phyloP scores from a whole-genome alignment of 768 basidiomycete species.

The Kwoniella sp. region DNA sequence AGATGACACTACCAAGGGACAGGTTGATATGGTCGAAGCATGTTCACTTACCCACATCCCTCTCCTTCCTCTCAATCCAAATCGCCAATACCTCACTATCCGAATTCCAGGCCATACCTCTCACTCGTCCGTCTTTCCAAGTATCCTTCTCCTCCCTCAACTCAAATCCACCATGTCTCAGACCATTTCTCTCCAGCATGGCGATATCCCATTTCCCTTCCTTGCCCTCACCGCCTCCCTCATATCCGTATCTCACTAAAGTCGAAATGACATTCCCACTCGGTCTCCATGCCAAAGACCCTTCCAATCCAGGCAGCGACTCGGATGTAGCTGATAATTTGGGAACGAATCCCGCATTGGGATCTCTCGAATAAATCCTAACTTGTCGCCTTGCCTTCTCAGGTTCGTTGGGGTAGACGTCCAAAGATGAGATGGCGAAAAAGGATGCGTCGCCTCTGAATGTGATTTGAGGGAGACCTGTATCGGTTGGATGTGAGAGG shows the following conservation, averaged over 20 bases:
- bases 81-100: slow-evolving; percentile 82
- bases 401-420: slow-evolving; percentile 56
- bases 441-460: slow-evolving; percentile 93
- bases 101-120: slow-evolving; percentile 79
- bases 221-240: slow-evolving; percentile 65
- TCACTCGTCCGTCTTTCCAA: slow-evolving; percentile 60
- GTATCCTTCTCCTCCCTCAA: slow-evolving; percentile 58
- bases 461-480: slow-evolving; percentile 70
- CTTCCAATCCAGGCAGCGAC: slow-evolving; percentile 77
- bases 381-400: slow-evolving; percentile 61
- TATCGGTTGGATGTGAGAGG: slow-evolving; percentile 66
- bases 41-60: slow-evolving; percentile 67
- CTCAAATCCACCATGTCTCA: slow-evolving; percentile 85
- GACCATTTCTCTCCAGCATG: slow-evolving; percentile 93
- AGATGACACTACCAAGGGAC: background rate
- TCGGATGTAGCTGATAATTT: slow-evolving; percentile 81
- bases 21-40: background rate
- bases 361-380: slow-evolving; percentile 70
- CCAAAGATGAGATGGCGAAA: slow-evolving; percentile 80
- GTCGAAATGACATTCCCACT: slow-evolving; percentile 81
- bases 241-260: slow-evolving; percentile 75
- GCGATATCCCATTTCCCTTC: slow-evolving; percentile 76
- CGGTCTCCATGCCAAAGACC: slow-evolving; percentile 78
- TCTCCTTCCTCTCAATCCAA: slow-evolving; percentile 71
- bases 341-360: slow-evolving; percentile 59